phyloP scores from a whole-genome alignment of 208 protist species.

The Trypanosomatidae sp. region DNA sequence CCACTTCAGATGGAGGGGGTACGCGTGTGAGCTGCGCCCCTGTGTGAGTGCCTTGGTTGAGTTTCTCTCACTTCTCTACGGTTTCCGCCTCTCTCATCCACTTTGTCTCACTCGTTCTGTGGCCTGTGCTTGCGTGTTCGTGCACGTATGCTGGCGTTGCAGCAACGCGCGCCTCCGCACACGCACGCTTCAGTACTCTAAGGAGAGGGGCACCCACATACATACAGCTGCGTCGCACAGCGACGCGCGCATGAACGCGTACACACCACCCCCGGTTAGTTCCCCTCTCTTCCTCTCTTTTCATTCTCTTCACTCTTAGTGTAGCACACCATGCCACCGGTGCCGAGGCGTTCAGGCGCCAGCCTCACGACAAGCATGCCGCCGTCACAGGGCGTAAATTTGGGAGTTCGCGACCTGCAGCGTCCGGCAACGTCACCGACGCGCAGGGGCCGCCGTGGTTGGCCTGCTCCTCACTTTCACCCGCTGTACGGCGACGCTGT shows the following conservation, averaged over 20 bases:
- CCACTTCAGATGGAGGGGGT: no score
- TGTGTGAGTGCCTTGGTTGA: no score
- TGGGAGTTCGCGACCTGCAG: constrained; percentile 15
- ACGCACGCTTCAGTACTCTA: not conserved
- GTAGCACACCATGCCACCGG: not conserved
- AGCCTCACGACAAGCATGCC: not conserved
- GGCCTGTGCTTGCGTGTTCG: not conserved
- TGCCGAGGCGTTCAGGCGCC: not conserved
- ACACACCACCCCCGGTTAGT: not conserved
- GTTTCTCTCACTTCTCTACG: not conserved
- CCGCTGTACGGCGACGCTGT: not conserved
- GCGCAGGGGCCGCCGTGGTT: not conserved
- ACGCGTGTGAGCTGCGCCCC: no score
- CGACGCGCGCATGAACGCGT: not conserved
- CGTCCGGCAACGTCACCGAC: constrained; percentile 18
- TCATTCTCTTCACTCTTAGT: not conserved
- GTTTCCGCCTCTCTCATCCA: not conserved
- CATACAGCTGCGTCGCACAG: not conserved
- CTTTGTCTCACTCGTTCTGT: not conserved
- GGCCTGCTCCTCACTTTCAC: not conserved
- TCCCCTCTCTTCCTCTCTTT: not conserved
- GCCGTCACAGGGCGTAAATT: constrained; percentile 8
- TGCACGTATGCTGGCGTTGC: not conserved
- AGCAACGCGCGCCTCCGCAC: not conserved
- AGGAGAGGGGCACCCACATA: not conserved